Conservation (phyloP, 75 land plant species). For the Sequoiadendron giganteum region DNA sequence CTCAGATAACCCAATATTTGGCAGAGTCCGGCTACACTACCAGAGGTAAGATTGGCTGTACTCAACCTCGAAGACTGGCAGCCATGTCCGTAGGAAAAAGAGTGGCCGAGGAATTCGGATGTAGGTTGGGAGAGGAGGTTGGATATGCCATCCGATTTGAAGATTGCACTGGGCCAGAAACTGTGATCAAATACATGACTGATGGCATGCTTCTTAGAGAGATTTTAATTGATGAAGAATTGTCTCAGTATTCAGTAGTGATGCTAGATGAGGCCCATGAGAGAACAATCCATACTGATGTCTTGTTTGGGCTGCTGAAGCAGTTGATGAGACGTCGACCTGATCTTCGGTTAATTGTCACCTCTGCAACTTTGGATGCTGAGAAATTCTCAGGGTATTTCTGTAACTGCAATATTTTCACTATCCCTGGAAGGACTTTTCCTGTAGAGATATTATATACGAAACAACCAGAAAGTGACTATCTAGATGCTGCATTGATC, state of each 20-base stretch:
- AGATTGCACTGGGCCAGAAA: constrained; percentile 8
- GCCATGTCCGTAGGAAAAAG: not conserved
- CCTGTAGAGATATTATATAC: constrained; percentile 13
- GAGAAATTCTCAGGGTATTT: constrained; percentile 42
- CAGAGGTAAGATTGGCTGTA: constrained; percentile 25
- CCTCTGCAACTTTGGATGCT: constrained; percentile 33
- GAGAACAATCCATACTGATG: constrained; percentile 12
- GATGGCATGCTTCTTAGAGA: constrained; percentile 43
- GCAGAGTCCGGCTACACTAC: constrained; percentile 23
- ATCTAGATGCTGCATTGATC: constrained; percentile 21
- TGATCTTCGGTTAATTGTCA: constrained; percentile 22
- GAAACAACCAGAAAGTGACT: constrained; percentile 17
- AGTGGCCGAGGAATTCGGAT: not conserved
- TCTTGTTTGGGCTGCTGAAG: constrained; percentile 13
- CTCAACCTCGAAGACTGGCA: constrained; percentile 5
- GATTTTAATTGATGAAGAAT: constrained; percentile 9
- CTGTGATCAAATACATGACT: constrained; percentile 34
- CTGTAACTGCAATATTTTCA: constrained; percentile 4
- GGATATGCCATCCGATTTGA: constrained; percentile 13
- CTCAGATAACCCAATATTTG: constrained; percentile 33
- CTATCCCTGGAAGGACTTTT: constrained; percentile 28
- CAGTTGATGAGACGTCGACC: constrained; percentile 21
- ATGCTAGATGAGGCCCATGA: constrained; percentile 20
- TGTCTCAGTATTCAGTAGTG: constrained; percentile 6
- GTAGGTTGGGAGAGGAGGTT: constrained; percentile 7